phyloP scores from a whole-genome alignment of 371 early-diverging fungal genomes.

The Rhizopus stolonifer region DNA sequence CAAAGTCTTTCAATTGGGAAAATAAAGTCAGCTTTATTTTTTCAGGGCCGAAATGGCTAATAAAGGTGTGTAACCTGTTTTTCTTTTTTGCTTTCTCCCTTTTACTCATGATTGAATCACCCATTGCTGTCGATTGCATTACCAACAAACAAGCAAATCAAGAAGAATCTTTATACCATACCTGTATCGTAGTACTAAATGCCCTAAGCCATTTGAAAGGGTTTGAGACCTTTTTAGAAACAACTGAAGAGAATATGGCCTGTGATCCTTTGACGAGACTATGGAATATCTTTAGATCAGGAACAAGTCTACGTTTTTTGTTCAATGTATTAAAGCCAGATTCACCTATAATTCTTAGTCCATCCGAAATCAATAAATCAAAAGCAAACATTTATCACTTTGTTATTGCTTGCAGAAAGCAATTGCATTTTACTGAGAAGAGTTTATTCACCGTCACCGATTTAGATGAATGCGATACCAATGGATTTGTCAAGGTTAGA shows the following conservation, averaged over 20 bases:
- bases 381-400: constrained; percentile 82
- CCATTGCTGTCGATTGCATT: constrained; percentile 29
- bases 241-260: constrained; percentile 9
- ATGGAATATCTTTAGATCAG: constrained; percentile 88
- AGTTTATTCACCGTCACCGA: constrained; percentile 83
- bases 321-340: constrained; percentile 72
- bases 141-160: constrained; percentile 37
- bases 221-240: constrained; percentile 52
- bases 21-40: too few relatives aligned
- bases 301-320: constrained; percentile 80
- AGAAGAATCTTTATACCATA: constrained; percentile 63
- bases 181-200: constrained; percentile 59
- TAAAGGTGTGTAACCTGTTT: too few relatives aligned
- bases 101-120: constrained; percentile 30
- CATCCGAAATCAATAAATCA: constrained; percentile 64
- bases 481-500: constrained; percentile 90
- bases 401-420: constrained; percentile 72
- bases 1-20: too few relatives aligned
- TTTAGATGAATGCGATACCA: constrained; percentile 90
- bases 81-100: constrained; percentile 2
- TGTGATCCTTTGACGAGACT: constrained; percentile 82
- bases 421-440: constrained; percentile 68
- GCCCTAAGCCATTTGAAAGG: constrained; percentile 59
- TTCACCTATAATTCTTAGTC: constrained; percentile 48
- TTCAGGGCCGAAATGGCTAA: too few relatives aligned